Evolutionary conservation across 768 basidiomycete genomes (phyloP), one percentile per base, ranked within the genome.

Genomic region (Hydnomerulius pinastri): DNA sequence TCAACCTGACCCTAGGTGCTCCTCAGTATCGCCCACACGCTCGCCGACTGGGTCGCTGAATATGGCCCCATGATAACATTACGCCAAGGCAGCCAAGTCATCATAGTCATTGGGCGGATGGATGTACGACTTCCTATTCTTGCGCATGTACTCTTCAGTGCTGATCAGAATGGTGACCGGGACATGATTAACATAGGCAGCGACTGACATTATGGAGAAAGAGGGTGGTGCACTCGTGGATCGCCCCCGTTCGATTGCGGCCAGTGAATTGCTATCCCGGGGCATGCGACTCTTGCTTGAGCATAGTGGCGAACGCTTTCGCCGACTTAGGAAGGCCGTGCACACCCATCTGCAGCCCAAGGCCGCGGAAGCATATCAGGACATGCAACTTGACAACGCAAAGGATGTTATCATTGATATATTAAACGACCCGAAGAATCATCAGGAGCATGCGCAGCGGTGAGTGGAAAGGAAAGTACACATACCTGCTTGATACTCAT

Each of bases 11-110:
- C 5, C 35, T 35, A n/a, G 29, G 3, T 29, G 4, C 10, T 27
- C 11, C 33, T 21, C 25, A 68, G 57, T 9, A 50, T 62, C 27
- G 50, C 63, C 24, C 36, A 52, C 11, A 62, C 59, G 4, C 79
- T 82, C 43, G 71, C 80, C 32, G 71, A 78, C 44, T 81, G 80
- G 76, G 79, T 77, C 2, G 67, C 78, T 41, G 54, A 74, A 54
- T 85, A 85, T 50, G 85, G 83, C 0, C 82, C 85, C 0, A 73
- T 85, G 0, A 77, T 83, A 50, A 72, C 77, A 0, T 60, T 86
- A 9, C 72, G 77, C 4, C 77, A 77, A 57, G 84, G 85, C 3
- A 41, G 29, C 7, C 29, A 42, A 7, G 49, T 61, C 9, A 18
- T 44, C 17, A 46, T 69, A 21, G 43, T 67, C 2, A 49, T 67